A percentile compares a stretch with the other conserved stretches of the same genome.
phyloP scores from a whole-genome alignment of 192 early-diverging fungal species.

The Coemansia sp. region DNA sequence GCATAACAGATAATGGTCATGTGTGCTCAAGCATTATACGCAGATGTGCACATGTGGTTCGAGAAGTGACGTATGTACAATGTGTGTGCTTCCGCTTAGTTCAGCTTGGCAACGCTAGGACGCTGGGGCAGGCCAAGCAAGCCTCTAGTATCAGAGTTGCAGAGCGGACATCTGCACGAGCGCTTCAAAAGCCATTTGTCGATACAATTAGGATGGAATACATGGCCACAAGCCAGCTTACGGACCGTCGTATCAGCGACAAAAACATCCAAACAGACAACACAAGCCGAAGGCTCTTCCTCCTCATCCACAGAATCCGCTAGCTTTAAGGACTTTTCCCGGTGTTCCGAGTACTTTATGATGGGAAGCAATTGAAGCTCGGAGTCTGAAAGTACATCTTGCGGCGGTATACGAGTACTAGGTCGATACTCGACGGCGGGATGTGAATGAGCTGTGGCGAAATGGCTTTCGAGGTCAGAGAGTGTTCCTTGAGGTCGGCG shows the following conservation, averaged over 20 bases:
- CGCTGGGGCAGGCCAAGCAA: slow-evolving; percentile 19
- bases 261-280: slow-evolving; percentile 39
- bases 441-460: not conserved
- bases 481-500: not conserved
- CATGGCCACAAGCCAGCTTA: slow-evolving; percentile 36
- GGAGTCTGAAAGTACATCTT: slow-evolving; percentile 13
- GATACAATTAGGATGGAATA: slow-evolving; percentile 39
- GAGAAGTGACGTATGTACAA: slow-evolving; percentile 5
- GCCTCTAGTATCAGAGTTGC: slow-evolving; percentile 32
- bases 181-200: slow-evolving; percentile 46
- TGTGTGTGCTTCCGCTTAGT: not conserved
- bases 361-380: slow-evolving; percentile 23
- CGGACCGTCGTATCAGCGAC: slow-evolving; percentile 22
- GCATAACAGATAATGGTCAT: not conserved
- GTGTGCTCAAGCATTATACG: not conserved
- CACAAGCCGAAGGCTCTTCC: slow-evolving; percentile 9
- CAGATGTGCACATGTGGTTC: not conserved
- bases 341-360: slow-evolving; percentile 10
- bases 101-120: slow-evolving; percentile 31
- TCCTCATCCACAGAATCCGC: slow-evolving; percentile 1
- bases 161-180: slow-evolving; percentile 47
- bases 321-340: not conserved
- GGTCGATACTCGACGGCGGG: slow-evolving; percentile 13
- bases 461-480: slow-evolving; percentile 15
- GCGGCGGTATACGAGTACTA: not conserved